Base-by-base conservation (phyloP, 2,329 filamentous ascomycete species). In the Fusarium armeniacum region DNA sequence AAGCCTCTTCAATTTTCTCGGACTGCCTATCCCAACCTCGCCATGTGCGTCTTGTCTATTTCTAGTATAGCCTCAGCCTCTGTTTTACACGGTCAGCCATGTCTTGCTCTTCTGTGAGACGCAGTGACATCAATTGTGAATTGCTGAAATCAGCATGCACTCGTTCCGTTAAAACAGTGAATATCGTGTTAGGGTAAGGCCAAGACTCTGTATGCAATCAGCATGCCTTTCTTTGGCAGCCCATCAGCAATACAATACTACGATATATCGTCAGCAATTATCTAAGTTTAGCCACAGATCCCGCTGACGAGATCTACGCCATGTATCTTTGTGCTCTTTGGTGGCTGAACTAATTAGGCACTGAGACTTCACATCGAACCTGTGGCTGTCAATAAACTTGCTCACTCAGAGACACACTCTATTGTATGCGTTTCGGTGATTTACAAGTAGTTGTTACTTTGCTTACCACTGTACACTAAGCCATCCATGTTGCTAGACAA, bases 11-110 rank as follows among this genome's bases (percentile, higher is more conserved):
- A 55, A 52, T 63, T 56, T 53, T 47, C 45, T 49, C 18, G 13
- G 26, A 16, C 45, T 54, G 44, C 55, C 55, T 59, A 68, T 68
- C 56, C 22, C 22, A 59, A 46, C 49, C 67, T 44, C 41, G 18
- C 16, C 44, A 28, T 46, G 36, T 38, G 33, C 33, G 20, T 40
- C 32, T 54, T 43, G 12, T 41, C 11, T n/a, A 9, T n/a, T 20
- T 18, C 44, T 46, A 5, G 52, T 44, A 62, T 62, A 50, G 62
- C n/a, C 15, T 45, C 24, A 44, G 30, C 22, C 16, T 46, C 46
- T 46, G 4, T 36, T 9, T 26, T 36, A 10, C 16, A 24, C 5
- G 36, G 20, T 24, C 26, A 20, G 49, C 26, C 18, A 40, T 52
- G 46, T 58, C 44, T 62, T 55, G 28, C 41, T 47, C 18, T n/a